These are phyloP conservation scores for Hymenoscyphus infarciens DNA, from an alignment of 2,329 filamentous ascomycete genomes.

Conservation along the genomic window DNA sequence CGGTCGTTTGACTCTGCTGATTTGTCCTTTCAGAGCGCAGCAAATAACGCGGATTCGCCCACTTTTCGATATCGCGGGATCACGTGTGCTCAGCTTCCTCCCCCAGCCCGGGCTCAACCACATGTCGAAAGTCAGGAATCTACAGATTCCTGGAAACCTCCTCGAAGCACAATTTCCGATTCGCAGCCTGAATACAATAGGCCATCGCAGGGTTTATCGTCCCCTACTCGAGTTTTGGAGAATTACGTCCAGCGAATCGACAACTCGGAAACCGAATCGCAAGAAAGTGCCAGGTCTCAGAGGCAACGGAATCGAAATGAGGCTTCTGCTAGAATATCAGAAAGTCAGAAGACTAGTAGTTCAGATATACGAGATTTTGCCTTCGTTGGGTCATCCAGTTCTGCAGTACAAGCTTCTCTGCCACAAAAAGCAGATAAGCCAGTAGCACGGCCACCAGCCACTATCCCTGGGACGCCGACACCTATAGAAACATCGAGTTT, in stretches of 20 bases:
- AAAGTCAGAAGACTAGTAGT: background rate
- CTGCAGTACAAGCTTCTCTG: background rate
- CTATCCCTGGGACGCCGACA: background rate
- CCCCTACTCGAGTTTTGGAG: constrained; percentile 50
- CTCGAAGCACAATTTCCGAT: constrained; percentile 51
- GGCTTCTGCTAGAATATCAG: background rate
- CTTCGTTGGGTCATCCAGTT: background rate
- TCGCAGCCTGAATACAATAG: constrained; percentile 46
- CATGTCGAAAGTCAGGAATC: constrained; percentile 9
- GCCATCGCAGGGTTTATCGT: constrained; percentile 37
- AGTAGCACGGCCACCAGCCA: background rate
- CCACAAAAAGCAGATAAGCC: background rate
- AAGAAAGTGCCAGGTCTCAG: constrained; percentile 13
- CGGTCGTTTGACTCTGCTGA: constrained; percentile 18
- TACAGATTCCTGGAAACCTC: constrained; percentile 40
- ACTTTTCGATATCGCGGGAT: constrained; percentile 18
- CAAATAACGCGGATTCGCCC: constrained; percentile 32
- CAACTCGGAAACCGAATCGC: constrained; percentile 27
- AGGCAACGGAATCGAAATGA: background rate
- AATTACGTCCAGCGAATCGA: constrained; percentile 43
- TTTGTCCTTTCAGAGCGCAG: constrained; percentile 31
- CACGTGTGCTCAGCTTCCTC: constrained; percentile 6
- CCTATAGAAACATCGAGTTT: background rate
- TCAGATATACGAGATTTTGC: constrained; percentile 3
- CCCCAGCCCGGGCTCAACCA: background rate